Conservation (phyloP, 2,329 filamentous ascomycete genomes). For the Clonostachys rhizophaga region DNA sequence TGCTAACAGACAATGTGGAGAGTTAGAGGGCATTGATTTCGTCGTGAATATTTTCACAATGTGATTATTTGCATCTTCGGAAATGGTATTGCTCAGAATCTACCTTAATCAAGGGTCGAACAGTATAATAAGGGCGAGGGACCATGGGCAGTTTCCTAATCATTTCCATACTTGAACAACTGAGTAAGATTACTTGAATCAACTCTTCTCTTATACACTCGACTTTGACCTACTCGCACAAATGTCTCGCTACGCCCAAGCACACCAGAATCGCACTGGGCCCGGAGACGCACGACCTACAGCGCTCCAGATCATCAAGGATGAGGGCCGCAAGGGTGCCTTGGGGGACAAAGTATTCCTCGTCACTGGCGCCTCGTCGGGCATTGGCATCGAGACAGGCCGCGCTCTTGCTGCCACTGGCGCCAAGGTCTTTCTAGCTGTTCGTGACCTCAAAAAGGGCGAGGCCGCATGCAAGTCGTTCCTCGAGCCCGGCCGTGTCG, state of each 20-base stretch:
- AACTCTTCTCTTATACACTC: no score
- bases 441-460: conserved; percentile 10
- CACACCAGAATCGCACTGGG: conserved; percentile 1
- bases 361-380: conserved; percentile 35
- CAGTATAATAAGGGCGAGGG: no score
- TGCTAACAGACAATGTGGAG: no score
- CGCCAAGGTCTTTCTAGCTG: conserved; percentile 11
- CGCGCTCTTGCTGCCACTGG: conserved; percentile 33
- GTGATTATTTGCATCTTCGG: no score
- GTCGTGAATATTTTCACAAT: no score
- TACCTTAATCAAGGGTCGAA: no score
- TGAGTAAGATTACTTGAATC: no score
- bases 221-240: background rate
- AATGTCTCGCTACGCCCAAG: background rate
- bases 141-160: no score
- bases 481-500: conserved; percentile 6
- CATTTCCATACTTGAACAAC: no score
- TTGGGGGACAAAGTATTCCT: conserved; percentile 14
- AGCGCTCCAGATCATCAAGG: conserved; percentile 1
- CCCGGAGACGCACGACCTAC: conserved; percentile 6
- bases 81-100: no score
- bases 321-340: conserved; percentile 6
- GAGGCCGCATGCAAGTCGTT: conserved; percentile 4
- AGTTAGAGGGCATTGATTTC: no score
- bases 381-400: conserved; percentile 37